Evolutionary conservation across 2,329 filamentous ascomycete genomes (phyloP).

Genomic region (Paraphaeosphaeria sporulosa): DNA sequence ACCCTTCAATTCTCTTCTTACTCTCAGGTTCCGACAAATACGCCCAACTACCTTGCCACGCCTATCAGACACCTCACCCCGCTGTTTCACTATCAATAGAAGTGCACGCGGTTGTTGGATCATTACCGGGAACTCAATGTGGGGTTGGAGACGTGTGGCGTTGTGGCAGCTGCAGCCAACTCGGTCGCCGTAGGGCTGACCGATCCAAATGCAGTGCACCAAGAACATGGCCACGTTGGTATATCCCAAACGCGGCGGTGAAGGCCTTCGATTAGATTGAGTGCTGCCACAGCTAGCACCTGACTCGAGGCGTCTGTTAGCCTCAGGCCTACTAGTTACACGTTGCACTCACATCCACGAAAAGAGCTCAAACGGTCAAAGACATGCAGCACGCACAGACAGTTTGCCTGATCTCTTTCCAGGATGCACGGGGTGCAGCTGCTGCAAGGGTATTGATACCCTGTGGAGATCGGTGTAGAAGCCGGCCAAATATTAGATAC

Average conservation of each 20-base stretch:
- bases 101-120: conserved; percentile 2
- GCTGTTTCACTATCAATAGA: conserved; percentile 2
- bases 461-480: not conserved
- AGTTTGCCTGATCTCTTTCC: not conserved
- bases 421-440: not conserved
- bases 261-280: not conserved
- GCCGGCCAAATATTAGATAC: not conserved
- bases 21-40: not conserved
- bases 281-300: not conserved
- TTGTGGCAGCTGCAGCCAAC: conserved; percentile 1
- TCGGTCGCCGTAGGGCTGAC: conserved; percentile 13
- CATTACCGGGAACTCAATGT: not conserved
- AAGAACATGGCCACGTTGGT: not conserved
- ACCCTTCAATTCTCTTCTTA: not conserved
- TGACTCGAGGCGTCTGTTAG: not conserved
- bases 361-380: not conserved
- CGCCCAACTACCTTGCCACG: not conserved
- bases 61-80: conserved; percentile 1
- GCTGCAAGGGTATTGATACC: not conserved
- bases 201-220: not conserved
- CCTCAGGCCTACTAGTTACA: not conserved
- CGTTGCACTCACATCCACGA: not conserved
- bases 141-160: not conserved
- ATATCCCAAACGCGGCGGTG: not conserved
- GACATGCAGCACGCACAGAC: not conserved